Evolutionary conservation across 164 flowering plant species (phyloP).

Genomic region (Kalanchoe fedtschenkoi): DNA sequence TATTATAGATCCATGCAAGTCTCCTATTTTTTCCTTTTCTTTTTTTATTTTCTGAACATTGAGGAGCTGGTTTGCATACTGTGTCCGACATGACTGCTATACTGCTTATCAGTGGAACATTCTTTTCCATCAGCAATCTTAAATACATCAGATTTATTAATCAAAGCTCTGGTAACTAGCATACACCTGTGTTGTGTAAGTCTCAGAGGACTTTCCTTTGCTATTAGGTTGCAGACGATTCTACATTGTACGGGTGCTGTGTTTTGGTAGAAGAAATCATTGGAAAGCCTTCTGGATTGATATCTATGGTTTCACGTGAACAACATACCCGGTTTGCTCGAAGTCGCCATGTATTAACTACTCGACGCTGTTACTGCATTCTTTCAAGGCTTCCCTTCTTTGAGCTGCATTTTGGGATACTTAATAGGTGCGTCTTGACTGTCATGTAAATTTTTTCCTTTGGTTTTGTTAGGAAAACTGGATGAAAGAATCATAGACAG

Average conservation of each 20-base stretch:
- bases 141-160: background rate
- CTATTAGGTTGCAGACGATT: conserved; percentile 85
- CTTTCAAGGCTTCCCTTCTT: conserved; percentile 92
- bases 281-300: conserved; percentile 79
- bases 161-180: background rate
- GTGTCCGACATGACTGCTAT: background rate
- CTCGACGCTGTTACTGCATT: conserved; percentile 98
- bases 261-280: conserved; percentile 83
- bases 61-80: background rate
- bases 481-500: background rate
- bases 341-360: conserved; percentile 64
- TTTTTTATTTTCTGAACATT: background rate
- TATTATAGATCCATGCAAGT: background rate
- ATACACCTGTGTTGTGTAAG: background rate
- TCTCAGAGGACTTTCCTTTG: background rate
- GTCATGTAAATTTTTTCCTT: background rate
- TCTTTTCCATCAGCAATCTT: background rate
- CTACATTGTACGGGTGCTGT: conserved; percentile 95
- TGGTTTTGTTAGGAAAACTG: background rate
- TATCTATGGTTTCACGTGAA: conserved; percentile 61
- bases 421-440: conserved; percentile 52
- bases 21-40: too few species aligned
- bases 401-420: conserved; percentile 83
- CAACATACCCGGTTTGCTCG: conserved; percentile 30
- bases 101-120: too few species aligned